Conservation (phyloP, 805 yeast genomes). For the Middelhovenomyces tepae region DNA sequence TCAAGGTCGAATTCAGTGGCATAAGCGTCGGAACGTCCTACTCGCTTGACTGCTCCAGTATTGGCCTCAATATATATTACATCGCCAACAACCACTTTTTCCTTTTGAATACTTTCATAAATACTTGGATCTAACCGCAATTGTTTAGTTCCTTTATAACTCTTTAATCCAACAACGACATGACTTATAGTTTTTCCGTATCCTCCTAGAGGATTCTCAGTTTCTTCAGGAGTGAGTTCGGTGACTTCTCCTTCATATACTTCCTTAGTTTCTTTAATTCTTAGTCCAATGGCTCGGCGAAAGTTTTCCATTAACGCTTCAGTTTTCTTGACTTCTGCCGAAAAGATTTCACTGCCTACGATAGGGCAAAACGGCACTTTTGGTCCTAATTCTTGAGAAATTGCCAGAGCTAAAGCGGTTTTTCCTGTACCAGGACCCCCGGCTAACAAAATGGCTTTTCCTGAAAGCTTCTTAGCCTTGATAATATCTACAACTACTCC, state of each 20-base stretch:
- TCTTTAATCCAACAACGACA: constrained; percentile 86
- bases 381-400: constrained; percentile 92
- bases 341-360: constrained; percentile 87
- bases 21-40: constrained; percentile 97
- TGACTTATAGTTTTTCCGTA: constrained; percentile 95
- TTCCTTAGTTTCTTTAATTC: constrained; percentile 95
- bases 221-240: constrained; percentile 90
- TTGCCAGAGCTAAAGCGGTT: constrained; percentile 92
- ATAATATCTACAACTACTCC: constrained; percentile 92
- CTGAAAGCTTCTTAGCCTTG: constrained; percentile 86
- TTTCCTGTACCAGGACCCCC: constrained; percentile 99
- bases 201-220: constrained; percentile 94
- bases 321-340: constrained; percentile 96
- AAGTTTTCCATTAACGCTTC: constrained; percentile 95
- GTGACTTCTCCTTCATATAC: constrained; percentile 98
- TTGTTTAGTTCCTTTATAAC: constrained; percentile 86
- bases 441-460: constrained; percentile 89
- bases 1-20: constrained; percentile 98
- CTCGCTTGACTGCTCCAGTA: constrained; percentile 94
- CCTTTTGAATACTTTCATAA: constrained; percentile 91
- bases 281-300: constrained; percentile 89
- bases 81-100: constrained; percentile 89
- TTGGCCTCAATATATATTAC: constrained; percentile 95
- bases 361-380: constrained; percentile 97
- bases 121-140: constrained; percentile 85